Conservation (phyloP, 1,284 basidiomycete species). For the Apiotrichum akiyoshidainum region DNA sequence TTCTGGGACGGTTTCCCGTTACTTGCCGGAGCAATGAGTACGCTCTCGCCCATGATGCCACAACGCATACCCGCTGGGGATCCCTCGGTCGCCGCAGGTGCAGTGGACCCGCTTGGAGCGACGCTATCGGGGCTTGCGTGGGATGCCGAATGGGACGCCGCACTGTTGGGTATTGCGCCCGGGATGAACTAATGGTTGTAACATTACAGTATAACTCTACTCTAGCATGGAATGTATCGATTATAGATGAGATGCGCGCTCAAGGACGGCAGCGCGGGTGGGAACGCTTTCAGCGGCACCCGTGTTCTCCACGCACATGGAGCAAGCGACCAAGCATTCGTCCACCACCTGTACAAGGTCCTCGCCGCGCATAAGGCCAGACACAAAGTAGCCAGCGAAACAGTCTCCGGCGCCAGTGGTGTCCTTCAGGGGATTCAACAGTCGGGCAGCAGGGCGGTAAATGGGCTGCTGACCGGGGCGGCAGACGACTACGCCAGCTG, state of each 20-base stretch:
- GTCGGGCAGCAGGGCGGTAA: constrained; percentile 30
- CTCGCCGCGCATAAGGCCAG: constrained; percentile 42
- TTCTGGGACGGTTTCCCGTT: constrained; percentile 26
- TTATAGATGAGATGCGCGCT: background rate
- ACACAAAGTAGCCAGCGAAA: constrained; percentile 50
- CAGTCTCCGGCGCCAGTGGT: constrained; percentile 52
- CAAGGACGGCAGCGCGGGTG: constrained; percentile 2
- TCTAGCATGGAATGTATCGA: background rate
- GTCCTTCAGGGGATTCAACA: constrained; percentile 36
- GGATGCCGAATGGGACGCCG: constrained; percentile 14
- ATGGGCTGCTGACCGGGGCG: constrained; percentile 8
- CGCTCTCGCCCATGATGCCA: constrained; percentile 5
- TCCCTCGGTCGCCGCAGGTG: background rate
- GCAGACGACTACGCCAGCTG: constrained; percentile 39
- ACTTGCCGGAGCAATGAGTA: constrained; percentile 22
- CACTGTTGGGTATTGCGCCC: constrained; percentile 13
- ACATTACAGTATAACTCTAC: background rate
- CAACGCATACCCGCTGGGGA: background rate
- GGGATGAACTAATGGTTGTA: background rate
- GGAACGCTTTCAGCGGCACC: constrained; percentile 13
- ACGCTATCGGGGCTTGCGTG: constrained; percentile 5
- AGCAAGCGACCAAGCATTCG: constrained; percentile 10
- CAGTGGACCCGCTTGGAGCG: background rate
- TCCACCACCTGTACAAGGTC: constrained; percentile 1
- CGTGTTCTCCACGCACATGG: constrained; percentile 12